phyloP scores from a whole-genome alignment of 1,139 yeast genomes.

The Geotrichum bryndzae region DNA sequence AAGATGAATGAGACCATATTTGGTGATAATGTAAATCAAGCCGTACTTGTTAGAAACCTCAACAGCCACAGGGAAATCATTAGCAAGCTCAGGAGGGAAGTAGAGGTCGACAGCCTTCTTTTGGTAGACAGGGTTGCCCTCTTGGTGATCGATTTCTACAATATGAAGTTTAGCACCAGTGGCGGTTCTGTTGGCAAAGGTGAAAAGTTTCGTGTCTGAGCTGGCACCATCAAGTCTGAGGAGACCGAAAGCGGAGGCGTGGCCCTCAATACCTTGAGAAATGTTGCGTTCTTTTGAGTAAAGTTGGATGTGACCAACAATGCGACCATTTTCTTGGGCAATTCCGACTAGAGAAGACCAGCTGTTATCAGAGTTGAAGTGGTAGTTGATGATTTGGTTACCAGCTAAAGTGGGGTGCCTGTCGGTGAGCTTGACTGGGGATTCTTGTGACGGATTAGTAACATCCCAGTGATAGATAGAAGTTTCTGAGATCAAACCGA shows the following conservation, averaged over 20 bases:
- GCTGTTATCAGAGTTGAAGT: constrained; percentile 69
- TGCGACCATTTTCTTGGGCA: constrained; percentile 88
- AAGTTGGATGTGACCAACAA: constrained; percentile 94
- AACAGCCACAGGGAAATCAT: constrained; percentile 93
- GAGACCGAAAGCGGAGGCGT: constrained; percentile 84
- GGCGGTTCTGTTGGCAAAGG: constrained; percentile 79
- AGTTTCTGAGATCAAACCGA: constrained; percentile 81
- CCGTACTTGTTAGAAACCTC: constrained; percentile 85
- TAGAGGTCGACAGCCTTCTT: constrained; percentile 90
- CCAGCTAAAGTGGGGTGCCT: constrained; percentile 76
- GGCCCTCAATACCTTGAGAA: constrained; percentile 97
- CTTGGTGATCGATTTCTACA: constrained; percentile 92
- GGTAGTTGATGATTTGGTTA: constrained; percentile 87
- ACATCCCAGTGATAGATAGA: constrained; percentile 77
- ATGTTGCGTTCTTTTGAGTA: constrained; percentile 82
- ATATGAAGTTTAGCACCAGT: constrained; percentile 84
- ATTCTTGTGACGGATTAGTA: constrained; percentile 63
- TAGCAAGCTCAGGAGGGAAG: constrained; percentile 94
- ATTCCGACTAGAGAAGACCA: constrained; percentile 97
- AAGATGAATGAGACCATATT: constrained; percentile 92
- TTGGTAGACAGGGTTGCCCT: constrained; percentile 73
- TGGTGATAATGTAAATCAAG: constrained; percentile 80
- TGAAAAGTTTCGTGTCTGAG: constrained; percentile 76
- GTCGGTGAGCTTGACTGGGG: constrained; percentile 74
- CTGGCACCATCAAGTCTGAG: constrained; percentile 68